Conservation (phyloP, 2,329 filamentous ascomycete species). For the Epicoccum nigrum region DNA sequence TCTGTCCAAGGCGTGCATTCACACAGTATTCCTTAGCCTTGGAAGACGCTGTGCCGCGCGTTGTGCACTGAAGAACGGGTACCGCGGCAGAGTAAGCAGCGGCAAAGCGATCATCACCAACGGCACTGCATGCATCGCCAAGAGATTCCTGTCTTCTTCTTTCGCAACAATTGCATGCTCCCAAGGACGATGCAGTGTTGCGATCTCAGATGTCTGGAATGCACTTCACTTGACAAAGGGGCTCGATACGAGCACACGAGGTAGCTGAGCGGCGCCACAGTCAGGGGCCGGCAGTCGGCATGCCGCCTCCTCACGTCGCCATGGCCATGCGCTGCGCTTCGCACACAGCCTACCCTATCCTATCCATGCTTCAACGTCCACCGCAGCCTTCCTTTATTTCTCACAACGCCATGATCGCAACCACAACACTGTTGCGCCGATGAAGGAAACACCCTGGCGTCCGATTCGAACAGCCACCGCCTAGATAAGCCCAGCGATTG, state of each 20-base stretch:
- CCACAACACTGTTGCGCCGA: conserved; percentile 1
- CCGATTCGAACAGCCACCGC: background rate
- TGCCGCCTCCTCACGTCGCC: background rate
- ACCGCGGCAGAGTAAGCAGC: too few relatives aligned
- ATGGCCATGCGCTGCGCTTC: too few relatives aligned
- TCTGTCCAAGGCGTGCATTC: background rate
- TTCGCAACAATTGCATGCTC: background rate
- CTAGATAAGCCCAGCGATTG: background rate
- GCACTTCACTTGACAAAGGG: too few relatives aligned
- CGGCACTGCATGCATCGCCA: too few relatives aligned
- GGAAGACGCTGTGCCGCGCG: background rate
- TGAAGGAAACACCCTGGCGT: conserved; percentile 6
- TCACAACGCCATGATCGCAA: too few relatives aligned
- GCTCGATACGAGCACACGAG: too few relatives aligned
- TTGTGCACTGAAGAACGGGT: background rate
- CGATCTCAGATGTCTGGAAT: too few relatives aligned
- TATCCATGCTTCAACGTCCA: conserved; percentile 3
- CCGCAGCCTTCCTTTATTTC: background rate
- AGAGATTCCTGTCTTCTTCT: background rate
- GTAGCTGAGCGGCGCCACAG: conserved; percentile 2
- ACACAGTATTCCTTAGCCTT: too few relatives aligned
- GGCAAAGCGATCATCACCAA: too few relatives aligned
- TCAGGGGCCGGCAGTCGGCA: conserved; percentile 7
- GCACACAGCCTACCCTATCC: background rate
- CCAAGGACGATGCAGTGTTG: too few relatives aligned